phyloP scores from a whole-genome alignment of 306 rosid species.

The Myrica gale region DNA sequence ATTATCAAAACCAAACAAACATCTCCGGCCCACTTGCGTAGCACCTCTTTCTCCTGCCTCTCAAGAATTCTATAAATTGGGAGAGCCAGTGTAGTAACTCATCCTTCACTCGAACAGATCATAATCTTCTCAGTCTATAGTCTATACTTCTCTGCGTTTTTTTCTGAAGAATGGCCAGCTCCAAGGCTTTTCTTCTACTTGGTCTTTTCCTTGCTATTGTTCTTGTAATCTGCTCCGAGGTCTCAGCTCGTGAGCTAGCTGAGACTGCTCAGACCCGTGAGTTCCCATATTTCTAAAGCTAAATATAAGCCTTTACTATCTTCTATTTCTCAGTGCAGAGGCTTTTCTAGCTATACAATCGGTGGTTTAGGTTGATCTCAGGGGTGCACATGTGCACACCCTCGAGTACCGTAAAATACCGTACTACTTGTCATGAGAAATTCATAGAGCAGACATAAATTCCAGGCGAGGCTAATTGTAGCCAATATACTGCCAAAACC shows the following conservation, averaged over 20 bases:
- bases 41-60: background rate
- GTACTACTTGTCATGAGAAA: too few species aligned
- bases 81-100: background rate
- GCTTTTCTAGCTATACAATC: too few species aligned
- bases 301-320: too few species aligned
- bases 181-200: slow-evolving; percentile 20
- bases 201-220: slow-evolving; percentile 18
- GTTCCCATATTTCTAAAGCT: background rate
- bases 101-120: background rate
- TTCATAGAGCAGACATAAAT: too few species aligned
- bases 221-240: slow-evolving; percentile 12
- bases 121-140: background rate
- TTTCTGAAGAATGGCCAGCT: slow-evolving; percentile 12
- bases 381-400: too few species aligned
- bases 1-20: background rate
- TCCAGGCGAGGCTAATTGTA: too few species aligned
- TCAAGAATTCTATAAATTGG: background rate
- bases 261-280: background rate
- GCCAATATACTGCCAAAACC: too few species aligned
- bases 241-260: slow-evolving; percentile 8
- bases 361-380: too few species aligned
- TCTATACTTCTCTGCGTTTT: background rate
- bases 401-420: too few species aligned
- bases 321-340: too few species aligned
- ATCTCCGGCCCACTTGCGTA: background rate